Evolutionary conservation across 176 grass and related monocot genomes (phyloP).

Genomic region (Tillandsia fasciculata): DNA sequence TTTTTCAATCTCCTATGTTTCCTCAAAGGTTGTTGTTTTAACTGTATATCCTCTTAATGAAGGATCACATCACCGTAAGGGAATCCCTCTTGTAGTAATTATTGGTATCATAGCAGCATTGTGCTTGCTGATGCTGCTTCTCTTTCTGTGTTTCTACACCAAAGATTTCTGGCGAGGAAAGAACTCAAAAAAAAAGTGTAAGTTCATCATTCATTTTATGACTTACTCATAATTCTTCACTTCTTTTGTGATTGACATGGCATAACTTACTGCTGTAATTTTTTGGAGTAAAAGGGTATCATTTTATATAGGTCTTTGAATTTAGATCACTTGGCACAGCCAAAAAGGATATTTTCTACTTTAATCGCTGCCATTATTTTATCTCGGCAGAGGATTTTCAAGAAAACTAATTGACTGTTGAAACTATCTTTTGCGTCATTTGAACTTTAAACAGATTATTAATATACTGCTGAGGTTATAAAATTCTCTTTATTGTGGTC

Average conservation of each 20-base stretch:
- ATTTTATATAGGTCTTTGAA: too few species aligned
- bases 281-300: not conserved
- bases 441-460: not conserved
- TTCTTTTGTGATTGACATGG: not conserved
- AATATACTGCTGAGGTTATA: not conserved
- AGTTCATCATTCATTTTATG: slow-evolving; percentile 22
- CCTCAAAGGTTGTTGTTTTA: not conserved
- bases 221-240: not conserved
- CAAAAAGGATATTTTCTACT: not conserved
- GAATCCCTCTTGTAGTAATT: slow-evolving; percentile 27
- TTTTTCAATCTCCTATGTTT: not conserved
- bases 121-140: slow-evolving; percentile 28
- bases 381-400: not conserved
- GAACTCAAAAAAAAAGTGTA: slow-evolving; percentile 28
- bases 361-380: not conserved
- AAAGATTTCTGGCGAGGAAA: slow-evolving; percentile 32
- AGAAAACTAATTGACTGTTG: not conserved
- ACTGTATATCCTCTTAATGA: slow-evolving; percentile 3
- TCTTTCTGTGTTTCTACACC: slow-evolving; percentile 28
- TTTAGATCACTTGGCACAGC: too few species aligned
- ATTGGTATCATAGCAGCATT: slow-evolving; percentile 16
- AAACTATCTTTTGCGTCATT: not conserved
- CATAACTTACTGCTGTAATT: not conserved
- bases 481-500: not conserved
- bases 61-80: slow-evolving; percentile 11